Evolutionary conservation across 2,329 filamentous ascomycete species (phyloP).

Genomic region (Fulvia fulva): DNA sequence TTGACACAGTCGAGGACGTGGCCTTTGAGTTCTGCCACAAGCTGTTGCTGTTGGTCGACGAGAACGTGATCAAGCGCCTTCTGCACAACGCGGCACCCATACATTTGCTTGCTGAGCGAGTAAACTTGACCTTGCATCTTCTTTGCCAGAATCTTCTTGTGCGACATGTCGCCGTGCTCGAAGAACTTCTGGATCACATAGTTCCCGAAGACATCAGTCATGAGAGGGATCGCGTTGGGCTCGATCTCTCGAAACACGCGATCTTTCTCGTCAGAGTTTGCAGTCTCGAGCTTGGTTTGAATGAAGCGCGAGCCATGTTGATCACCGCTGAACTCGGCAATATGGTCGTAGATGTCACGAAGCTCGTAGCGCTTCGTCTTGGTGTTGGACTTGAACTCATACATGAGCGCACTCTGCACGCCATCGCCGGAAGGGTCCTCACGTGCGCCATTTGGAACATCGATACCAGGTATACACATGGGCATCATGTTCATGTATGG

Average conservation of each 20-base stretch:
- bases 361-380: slow-evolving; percentile 76
- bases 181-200: slow-evolving; percentile 98
- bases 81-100: slow-evolving; percentile 92
- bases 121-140: slow-evolving; percentile 85
- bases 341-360: slow-evolving; percentile 79
- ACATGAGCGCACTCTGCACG: slow-evolving; percentile 67
- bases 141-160: slow-evolving; percentile 81
- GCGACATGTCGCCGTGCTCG: slow-evolving; percentile 87
- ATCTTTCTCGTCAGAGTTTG: slow-evolving; percentile 94
- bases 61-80: slow-evolving; percentile 90
- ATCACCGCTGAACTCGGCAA: slow-evolving; percentile 93
- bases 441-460: slow-evolving; percentile 41
- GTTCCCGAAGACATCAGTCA: slow-evolving; percentile 96
- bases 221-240: slow-evolving; percentile 77
- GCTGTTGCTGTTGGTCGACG: slow-evolving; percentile 80
- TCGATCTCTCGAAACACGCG: slow-evolving; percentile 83
- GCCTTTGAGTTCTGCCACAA: slow-evolving; percentile 77
- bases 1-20: slow-evolving; percentile 74
- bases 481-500: slow-evolving; percentile 35
- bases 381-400: slow-evolving; percentile 72
- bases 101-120: slow-evolving; percentile 78
- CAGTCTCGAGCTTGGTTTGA: slow-evolving; percentile 83
- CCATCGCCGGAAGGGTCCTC: slow-evolving; percentile 59
- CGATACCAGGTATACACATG: slow-evolving; percentile 35
- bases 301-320: slow-evolving; percentile 95